These are phyloP conservation scores for Theobroma cacao DNA, from an alignment of 345 rosid species.

Conservation along the genomic window DNA sequence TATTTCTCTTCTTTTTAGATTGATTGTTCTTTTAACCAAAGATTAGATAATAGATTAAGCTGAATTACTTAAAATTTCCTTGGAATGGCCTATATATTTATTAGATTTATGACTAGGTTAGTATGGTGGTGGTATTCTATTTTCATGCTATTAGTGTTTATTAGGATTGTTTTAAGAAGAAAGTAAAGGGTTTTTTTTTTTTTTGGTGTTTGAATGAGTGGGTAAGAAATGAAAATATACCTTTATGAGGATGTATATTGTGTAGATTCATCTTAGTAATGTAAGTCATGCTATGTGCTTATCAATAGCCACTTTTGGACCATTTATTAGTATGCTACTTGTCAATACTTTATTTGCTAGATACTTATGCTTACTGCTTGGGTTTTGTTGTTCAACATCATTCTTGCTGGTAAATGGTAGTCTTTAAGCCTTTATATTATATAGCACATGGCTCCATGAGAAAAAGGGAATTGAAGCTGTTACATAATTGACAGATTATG, in stretches of 20 bases:
- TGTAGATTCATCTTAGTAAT: background rate
- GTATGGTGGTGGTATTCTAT: background rate
- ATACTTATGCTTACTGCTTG: background rate
- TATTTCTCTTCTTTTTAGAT: background rate
- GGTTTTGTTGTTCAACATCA: background rate
- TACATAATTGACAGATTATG: slow-evolving; percentile 5
- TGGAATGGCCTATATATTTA: background rate
- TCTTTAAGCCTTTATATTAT: background rate
- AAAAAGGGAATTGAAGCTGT: slow-evolving; percentile 14
- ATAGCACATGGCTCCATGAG: background rate
- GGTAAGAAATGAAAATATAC: background rate
- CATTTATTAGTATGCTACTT: background rate
- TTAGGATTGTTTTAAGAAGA: background rate
- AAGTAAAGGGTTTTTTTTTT: background rate
- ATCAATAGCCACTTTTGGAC: background rate
- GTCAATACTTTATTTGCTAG: background rate
- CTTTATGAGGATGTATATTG: background rate
- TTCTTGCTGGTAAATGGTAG: background rate
- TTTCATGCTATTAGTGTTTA: background rate
- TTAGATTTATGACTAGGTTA: background rate
- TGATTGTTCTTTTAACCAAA: background rate
- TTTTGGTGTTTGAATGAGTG: background rate
- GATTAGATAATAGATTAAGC: background rate
- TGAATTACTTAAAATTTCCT: background rate
- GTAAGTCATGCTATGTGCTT: background rate